These are phyloP conservation scores for Vaucheria bursata DNA, from an alignment of 352 stramenopile species.

Conservation along the genomic window DNA sequence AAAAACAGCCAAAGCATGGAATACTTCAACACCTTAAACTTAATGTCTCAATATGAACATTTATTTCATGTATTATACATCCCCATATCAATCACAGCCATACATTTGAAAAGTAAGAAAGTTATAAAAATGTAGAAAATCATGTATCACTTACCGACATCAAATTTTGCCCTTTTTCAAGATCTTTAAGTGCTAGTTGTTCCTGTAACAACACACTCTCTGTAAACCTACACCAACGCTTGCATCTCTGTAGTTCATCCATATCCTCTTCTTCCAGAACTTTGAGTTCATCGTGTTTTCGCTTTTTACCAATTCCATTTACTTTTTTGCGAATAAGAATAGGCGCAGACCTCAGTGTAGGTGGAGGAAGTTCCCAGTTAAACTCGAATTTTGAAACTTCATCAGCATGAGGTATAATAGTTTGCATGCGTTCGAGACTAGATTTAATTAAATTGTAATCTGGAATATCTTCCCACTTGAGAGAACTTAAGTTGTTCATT, in stretches of 20 bases:
- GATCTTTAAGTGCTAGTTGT: too few species aligned
- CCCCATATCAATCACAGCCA: too few species aligned
- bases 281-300: background rate
- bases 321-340: background rate
- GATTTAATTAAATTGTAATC: slow-evolving; percentile 20
- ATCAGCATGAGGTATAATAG: background rate
- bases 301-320: too few species aligned
- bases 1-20: too few species aligned
- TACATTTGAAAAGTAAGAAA: too few species aligned
- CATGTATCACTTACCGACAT: too few species aligned
- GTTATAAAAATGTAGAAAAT: too few species aligned
- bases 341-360: background rate
- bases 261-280: background rate
- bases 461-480: slow-evolving; percentile 20
- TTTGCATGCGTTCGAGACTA: slow-evolving; percentile 24
- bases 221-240: background rate
- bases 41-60: too few species aligned
- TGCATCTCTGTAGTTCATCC: background rate
- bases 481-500: slow-evolving; percentile 10
- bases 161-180: too few species aligned
- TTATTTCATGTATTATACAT: too few species aligned
- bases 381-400: background rate
- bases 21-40: too few species aligned
- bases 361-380: background rate
- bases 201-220: background rate